Conservation (phyloP, 176 grass and related monocot species). For the Hordeum marinum region DNA sequence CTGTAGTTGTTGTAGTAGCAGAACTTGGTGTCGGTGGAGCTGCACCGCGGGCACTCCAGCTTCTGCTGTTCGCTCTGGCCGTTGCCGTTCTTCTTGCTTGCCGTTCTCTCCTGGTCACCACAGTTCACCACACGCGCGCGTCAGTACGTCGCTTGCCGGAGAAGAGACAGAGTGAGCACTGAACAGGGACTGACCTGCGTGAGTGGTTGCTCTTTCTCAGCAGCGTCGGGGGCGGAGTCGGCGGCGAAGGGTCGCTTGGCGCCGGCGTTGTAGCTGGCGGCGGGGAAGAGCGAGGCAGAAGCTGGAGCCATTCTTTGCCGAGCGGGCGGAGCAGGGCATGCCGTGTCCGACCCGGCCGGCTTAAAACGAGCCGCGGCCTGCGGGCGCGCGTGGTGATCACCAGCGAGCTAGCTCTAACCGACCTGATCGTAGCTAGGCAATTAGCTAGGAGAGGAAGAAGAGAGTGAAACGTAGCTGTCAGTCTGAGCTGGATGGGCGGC, state of each 20-base stretch:
- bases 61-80: not conserved
- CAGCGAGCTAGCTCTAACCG: not conserved
- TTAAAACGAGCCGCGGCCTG: not conserved
- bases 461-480: not conserved
- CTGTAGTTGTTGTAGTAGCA: slow-evolving; percentile 99
- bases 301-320: slow-evolving; percentile 31
- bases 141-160: not conserved
- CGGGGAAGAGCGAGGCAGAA: slow-evolving; percentile 2
- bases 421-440: not conserved
- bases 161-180: not conserved
- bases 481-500: slow-evolving; percentile 14
- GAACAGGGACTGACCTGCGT: slow-evolving; percentile 8
- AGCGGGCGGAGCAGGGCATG: slow-evolving; percentile 21
- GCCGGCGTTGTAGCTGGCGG: not conserved
- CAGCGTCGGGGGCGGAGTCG: slow-evolving; percentile 8
- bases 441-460: not conserved
- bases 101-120: not conserved
- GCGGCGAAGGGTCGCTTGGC: slow-evolving; percentile 21
- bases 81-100: not conserved
- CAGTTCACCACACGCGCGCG: not conserved
- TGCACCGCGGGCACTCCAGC: slow-evolving; percentile 74
- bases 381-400: not conserved
- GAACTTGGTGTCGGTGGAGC: slow-evolving; percentile 87
- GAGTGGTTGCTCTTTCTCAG: not conserved
- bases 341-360: not conserved